Base-by-base conservation (phyloP, 169 alveolate species). In the Theileria parva region DNA sequence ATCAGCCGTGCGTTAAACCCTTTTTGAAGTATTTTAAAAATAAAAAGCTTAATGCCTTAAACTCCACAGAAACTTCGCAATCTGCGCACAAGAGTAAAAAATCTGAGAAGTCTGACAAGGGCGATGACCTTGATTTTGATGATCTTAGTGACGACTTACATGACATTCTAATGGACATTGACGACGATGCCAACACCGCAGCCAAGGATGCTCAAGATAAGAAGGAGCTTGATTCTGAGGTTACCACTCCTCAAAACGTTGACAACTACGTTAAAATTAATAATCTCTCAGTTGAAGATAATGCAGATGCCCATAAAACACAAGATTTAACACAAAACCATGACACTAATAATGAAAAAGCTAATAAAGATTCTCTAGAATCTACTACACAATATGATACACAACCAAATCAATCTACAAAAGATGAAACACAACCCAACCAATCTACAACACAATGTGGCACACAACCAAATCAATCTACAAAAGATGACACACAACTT, bases 1-100 rank as follows among this genome's bases (percentile, higher is more conserved):
- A 66, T 53, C 68, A 68, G 8, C 63, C 79, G 9, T 55, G 61
- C 61, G 77, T 71, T 9, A 73, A 74, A 32, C 57, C 63, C 17
- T 80, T 80, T 48, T 64, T 74, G 25, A 44, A 39, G 0, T 74
- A 63, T 23, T 12, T 73, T 55, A 65, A 71, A 9, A 2, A 9
- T 7, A 70, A 37, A 23, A n/a, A 12, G 0, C 66, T 12, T 11
- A 23, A 19, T 0, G 34, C 34, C 9, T 13, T 23, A 12, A 60
- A 19, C 5, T 11, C 6, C 6, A 17, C 77, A 12, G 79, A 72
- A 0, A 57, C 27, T 7, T 27, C 39, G 0, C 65, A 59, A 37
- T 21, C 60, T 60, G 19, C 15, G 44, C 8, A 34, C 15, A 21
- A 15, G 48, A 44, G 13, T 13, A 44, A 28, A 39, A 68, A 81